A percentile compares a stretch with the other conserved stretches of the same genome.
Conservation (phyloP, 495 filamentous ascomycete species). For the Lasiosphaeria ovina region DNA sequence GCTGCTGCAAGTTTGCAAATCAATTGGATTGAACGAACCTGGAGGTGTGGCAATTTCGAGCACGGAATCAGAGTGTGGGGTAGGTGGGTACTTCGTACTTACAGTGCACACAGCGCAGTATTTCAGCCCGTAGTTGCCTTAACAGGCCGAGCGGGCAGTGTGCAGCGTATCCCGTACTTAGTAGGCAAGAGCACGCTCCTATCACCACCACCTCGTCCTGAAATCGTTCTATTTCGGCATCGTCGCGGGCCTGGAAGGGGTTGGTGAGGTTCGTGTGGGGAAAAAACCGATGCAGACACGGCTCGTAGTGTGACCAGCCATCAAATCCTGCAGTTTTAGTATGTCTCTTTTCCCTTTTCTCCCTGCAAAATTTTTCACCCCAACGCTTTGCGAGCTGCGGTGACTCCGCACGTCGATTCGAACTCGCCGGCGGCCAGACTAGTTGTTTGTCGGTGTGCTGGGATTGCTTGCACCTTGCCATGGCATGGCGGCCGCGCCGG, state of each 20-base stretch:
- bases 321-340: slow-evolving; percentile 10
- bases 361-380: neutral
- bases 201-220: neutral
- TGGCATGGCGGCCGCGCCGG: no score
- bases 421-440: no score
- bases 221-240: slow-evolving; percentile 3
- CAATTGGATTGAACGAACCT: neutral
- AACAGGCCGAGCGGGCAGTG: neutral
- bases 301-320: slow-evolving; percentile 26
- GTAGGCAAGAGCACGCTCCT: neutral
- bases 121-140: neutral
- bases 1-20: slow-evolving; percentile 11
- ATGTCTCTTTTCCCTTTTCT: neutral
- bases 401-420: no score
- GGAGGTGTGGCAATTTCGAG: slow-evolving; percentile 20
- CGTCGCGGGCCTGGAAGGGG: slow-evolving; percentile 8
- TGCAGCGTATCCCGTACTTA: neutral
- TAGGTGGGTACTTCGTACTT: neutral
- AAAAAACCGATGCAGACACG: slow-evolving; percentile 23
- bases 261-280: slow-evolving; percentile 12
- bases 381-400: no score
- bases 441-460: no score
- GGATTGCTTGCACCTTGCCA: no score
- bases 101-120: neutral
- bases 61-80: slow-evolving; percentile 20